Conservation (phyloP, 169 alveolate species). For the Cryptosporidium viatorum region DNA sequence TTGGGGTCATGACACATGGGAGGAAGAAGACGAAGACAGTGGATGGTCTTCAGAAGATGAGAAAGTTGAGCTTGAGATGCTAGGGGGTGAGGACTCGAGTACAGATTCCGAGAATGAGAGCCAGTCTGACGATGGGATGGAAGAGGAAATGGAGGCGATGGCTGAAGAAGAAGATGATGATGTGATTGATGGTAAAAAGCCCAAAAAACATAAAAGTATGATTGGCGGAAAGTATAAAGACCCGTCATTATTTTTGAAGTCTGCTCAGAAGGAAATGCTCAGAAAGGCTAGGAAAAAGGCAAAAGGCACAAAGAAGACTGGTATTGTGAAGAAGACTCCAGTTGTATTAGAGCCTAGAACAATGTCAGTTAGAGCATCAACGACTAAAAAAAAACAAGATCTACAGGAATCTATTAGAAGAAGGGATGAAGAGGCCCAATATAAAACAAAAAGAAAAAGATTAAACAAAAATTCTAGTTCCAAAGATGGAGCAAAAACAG, state of each 20-base stretch:
- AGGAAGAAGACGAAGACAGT: slow-evolving; percentile 73
- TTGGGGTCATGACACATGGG: slow-evolving; percentile 77
- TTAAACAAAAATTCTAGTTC: neutral
- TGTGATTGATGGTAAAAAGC: neutral
- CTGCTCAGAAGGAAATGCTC: slow-evolving; percentile 55
- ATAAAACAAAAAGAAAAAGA: neutral
- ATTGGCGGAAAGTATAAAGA: slow-evolving; percentile 52
- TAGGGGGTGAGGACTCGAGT: slow-evolving; percentile 26
- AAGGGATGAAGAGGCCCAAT: slow-evolving; percentile 39
- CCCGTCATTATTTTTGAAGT: slow-evolving; percentile 65
- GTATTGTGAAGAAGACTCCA: neutral
- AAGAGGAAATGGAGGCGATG: slow-evolving; percentile 32
- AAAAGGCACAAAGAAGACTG: neutral
- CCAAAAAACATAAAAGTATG: slow-evolving; percentile 4
- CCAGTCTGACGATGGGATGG: slow-evolving; percentile 35
- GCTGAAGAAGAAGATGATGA: slow-evolving; percentile 3
- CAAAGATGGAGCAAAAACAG: neutral
- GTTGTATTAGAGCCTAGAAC: slow-evolving; percentile 28
- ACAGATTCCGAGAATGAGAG: slow-evolving; percentile 15
- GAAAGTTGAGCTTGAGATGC: slow-evolving; percentile 62
- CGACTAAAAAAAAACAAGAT: slow-evolving; percentile 38
- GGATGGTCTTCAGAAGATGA: slow-evolving; percentile 77
- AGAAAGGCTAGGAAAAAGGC: slow-evolving; percentile 31
- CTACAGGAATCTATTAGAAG: slow-evolving; percentile 34
- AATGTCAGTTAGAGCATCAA: slow-evolving; percentile 59